phyloP scores from a whole-genome alignment of 805 yeast genomes.

The Zygosaccharomyces pseudorouxii region DNA sequence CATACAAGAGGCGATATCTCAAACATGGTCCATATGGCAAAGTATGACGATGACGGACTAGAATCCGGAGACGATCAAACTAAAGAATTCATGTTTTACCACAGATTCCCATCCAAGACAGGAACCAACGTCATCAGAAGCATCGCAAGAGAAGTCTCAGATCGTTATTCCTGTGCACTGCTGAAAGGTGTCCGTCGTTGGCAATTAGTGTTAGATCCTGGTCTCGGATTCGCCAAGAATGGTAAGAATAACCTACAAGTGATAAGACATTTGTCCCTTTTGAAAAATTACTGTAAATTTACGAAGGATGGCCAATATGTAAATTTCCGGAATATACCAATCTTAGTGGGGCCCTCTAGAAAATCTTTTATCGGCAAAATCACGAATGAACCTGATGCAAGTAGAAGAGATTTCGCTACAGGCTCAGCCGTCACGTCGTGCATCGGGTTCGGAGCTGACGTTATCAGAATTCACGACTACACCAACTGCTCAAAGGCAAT shows the following conservation, averaged over 20 bases:
- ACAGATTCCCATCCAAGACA: slow-evolving; percentile 15
- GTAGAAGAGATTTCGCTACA: slow-evolving; percentile 70
- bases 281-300: slow-evolving; percentile 45
- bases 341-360: slow-evolving; percentile 83
- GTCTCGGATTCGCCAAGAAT: slow-evolving; percentile 92
- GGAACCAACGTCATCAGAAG: slow-evolving; percentile 45
- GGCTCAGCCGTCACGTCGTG: slow-evolving; percentile 71
- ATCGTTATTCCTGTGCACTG: slow-evolving; percentile 52
- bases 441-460: slow-evolving; percentile 66
- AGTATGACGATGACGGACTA: slow-evolving; percentile 42
- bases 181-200: slow-evolving; percentile 68
- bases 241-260: slow-evolving; percentile 63
- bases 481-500: slow-evolving; percentile 51
- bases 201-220: slow-evolving; percentile 93
- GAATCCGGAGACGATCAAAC: slow-evolving; percentile 9
- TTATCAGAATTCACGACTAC: slow-evolving; percentile 87
- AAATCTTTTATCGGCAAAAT: slow-evolving; percentile 79
- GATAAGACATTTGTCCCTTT: slow-evolving; percentile 45
- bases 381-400: slow-evolving; percentile 52
- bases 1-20: slow-evolving; percentile 82
- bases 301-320: slow-evolving; percentile 24
- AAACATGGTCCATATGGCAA: slow-evolving; percentile 60
- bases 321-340: slow-evolving; percentile 45
- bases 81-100: slow-evolving; percentile 19
- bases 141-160: slow-evolving; percentile 60